Conservation (phyloP, 441 rosid species). For the Syzygium syzygioides region DNA sequence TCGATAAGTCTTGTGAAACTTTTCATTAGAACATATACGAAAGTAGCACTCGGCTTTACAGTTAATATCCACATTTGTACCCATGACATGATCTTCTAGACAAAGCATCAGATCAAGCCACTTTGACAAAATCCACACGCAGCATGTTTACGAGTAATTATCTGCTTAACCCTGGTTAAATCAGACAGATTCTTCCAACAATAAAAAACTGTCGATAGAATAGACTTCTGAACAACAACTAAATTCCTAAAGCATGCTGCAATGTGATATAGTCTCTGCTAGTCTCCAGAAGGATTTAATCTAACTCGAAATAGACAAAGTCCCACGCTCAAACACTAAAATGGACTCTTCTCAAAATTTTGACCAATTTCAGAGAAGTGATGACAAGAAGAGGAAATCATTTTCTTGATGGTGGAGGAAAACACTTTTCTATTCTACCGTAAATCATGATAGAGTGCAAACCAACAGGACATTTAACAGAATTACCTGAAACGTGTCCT, state of each 20-base stretch:
- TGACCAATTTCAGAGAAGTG: not conserved
- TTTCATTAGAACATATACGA: not conserved
- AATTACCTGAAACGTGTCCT: slow-evolving; percentile 75
- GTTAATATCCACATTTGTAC: not conserved
- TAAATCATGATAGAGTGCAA: not conserved
- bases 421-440: not conserved
- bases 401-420: not conserved
- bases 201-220: not conserved
- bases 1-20: not conserved
- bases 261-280: not conserved
- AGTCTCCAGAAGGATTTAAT: no score
- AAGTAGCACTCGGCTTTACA: not conserved
- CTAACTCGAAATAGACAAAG: not conserved
- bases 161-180: not conserved
- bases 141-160: not conserved
- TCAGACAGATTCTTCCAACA: not conserved
- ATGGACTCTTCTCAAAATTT: not conserved
- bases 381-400: not conserved
- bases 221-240: not conserved
- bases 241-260: not conserved
- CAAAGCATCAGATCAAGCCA: not conserved
- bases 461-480: not conserved
- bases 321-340: not conserved
- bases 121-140: not conserved
- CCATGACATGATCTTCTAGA: not conserved